Evolutionary conservation across 345 rosid species (phyloP), one percentile per base, ranked within the genome.

Genomic region (Moricandia arvensis): DNA sequence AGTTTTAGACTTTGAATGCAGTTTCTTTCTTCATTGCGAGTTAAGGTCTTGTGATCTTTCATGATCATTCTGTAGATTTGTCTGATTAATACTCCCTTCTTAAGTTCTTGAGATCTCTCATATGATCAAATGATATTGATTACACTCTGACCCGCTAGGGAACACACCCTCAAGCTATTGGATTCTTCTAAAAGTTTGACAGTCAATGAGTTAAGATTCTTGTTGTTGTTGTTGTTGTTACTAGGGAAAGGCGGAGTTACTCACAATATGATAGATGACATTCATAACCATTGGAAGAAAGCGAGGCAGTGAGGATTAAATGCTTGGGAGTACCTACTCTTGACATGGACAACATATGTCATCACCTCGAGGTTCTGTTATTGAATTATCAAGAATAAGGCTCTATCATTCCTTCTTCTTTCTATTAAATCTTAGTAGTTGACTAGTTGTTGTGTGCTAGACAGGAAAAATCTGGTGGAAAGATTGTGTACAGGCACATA

Each of bases 251-350:
- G 86, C 4, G 97, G 98, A 73, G 93, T 91, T 15, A 91, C 97
- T 45, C 98, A 91, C 85, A 93, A 91, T 84, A 85, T 88, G 94
- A 84, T 93, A 68, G 98, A 87, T 83, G 98, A 93, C 54, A 87
- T 93, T 55, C 94, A 91, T 72, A 88, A 88, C 66, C 97, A 93
- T 64, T 93, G 98, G 98, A 90, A 85, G 83, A 84, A 78, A 72
- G 93, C 0, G 94, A 91, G 75, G 98, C 97, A n/a, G 89, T 88
- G 72, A 91, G 98, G 84, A 90, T 93, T 64, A 90, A 93, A 84
- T 91, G 97, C 73, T 82, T 91, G 83, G 98, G 97, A 66, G 96
- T 87, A 69, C 97, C 94, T 35, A 91, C 96, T 27, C 89, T 91
- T 73, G 97, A 91, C 78, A 91, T 93, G 97, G 96, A 88, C 82